Evolutionary conservation across 805 yeast species (phyloP).

Genomic region (Ogataea henricii): DNA sequence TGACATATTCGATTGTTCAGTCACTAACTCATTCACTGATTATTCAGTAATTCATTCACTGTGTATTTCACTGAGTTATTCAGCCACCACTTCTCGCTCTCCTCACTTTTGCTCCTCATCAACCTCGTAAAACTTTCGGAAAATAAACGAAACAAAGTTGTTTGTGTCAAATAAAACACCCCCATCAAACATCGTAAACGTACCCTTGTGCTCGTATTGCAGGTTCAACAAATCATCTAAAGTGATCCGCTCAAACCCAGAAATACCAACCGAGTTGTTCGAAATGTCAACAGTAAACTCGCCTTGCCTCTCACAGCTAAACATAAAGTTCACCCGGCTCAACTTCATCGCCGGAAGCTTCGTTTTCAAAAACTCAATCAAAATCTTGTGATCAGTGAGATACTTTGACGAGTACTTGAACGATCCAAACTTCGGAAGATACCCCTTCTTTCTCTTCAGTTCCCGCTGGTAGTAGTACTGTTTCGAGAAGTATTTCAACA

Average conservation of each 20-base stretch:
- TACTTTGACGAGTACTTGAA: slow-evolving; percentile 76
- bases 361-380: slow-evolving; percentile 46
- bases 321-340: slow-evolving; percentile 71
- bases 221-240: slow-evolving; percentile 70
- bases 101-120: slow-evolving; percentile 6
- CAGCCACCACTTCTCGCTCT: neutral
- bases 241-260: slow-evolving; percentile 53
- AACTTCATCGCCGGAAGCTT: slow-evolving; percentile 45
- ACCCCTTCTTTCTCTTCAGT: slow-evolving; percentile 62
- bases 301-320: slow-evolving; percentile 74
- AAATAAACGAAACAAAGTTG: slow-evolving; percentile 65
- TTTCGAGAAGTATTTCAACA: slow-evolving; percentile 56
- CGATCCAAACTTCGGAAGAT: slow-evolving; percentile 74
- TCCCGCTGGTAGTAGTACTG: slow-evolving; percentile 77
- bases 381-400: slow-evolving; percentile 69
- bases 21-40: too few species aligned
- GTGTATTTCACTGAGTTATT: neutral
- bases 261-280: slow-evolving; percentile 39
- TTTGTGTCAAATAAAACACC: slow-evolving; percentile 71
- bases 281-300: slow-evolving; percentile 75
- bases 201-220: slow-evolving; percentile 67
- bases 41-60: too few species aligned
- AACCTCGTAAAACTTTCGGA: slow-evolving; percentile 69
- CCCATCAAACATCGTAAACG: slow-evolving; percentile 62
- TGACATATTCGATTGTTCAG: too few species aligned